Evolutionary conservation across 1,284 basidiomycete species (phyloP).

Genomic region (Sporisorium exsertum): DNA sequence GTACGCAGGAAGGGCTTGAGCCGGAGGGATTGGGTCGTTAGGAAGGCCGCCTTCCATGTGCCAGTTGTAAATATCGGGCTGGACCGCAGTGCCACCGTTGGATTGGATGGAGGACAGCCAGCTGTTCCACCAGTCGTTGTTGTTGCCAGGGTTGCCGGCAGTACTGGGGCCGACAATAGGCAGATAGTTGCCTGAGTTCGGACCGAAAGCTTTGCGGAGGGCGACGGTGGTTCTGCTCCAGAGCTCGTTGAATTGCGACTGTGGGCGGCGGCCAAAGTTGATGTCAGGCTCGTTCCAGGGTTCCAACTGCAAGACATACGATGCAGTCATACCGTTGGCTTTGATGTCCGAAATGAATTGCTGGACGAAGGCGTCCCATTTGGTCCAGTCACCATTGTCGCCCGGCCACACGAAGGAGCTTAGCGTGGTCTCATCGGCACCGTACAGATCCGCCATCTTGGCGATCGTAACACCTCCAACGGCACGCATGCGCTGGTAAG

Average conservation of each 20-base stretch:
- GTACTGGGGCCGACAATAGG: conserved; percentile 24
- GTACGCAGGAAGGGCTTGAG: conserved; percentile 21
- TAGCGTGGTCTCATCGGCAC: conserved; percentile 19
- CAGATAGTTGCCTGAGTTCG: conserved; percentile 1
- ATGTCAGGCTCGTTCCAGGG: conserved; percentile 27
- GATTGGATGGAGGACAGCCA: conserved; percentile 21
- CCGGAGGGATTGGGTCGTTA: conserved; percentile 28
- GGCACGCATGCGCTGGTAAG: conserved; percentile 18
- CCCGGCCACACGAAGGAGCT: conserved; percentile 19
- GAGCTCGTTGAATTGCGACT: conserved; percentile 25
- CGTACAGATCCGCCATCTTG: conserved; percentile 29
- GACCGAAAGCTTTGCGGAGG: conserved; percentile 13
- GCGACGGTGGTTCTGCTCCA: conserved; percentile 18
- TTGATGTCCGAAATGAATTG: conserved; percentile 23
- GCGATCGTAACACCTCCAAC: conserved; percentile 21
- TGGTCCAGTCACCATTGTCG: conserved; percentile 31
- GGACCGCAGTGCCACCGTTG: conserved; percentile 13
- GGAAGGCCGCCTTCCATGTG: conserved; percentile 27
- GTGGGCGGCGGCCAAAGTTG: conserved; percentile 18
- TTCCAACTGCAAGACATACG: conserved; percentile 21
- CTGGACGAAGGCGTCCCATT: conserved; percentile 27
- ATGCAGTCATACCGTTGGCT: conserved; percentile 17
- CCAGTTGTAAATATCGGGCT: conserved; percentile 32
- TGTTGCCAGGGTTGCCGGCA: conserved; percentile 11
- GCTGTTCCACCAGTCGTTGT: conserved; percentile 30